Evolutionary conservation across 2,329 filamentous ascomycete species (phyloP).

Genomic region (Clarireedia paspali): DNA sequence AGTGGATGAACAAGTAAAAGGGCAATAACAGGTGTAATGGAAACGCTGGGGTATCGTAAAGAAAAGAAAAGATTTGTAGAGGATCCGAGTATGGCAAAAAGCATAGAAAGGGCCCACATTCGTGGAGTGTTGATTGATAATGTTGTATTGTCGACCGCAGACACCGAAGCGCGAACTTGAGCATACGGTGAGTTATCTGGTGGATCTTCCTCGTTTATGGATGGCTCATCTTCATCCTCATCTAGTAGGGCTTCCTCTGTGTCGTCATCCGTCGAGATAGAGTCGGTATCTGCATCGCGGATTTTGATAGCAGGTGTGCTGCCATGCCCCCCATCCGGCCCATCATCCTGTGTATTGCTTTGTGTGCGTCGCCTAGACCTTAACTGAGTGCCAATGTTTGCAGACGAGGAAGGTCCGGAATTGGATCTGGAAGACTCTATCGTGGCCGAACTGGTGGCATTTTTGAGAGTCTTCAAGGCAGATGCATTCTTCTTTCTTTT

Average conservation of each 20-base stretch:
- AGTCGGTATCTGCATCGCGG: slow-evolving; percentile 14
- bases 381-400: background rate
- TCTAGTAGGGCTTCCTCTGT: slow-evolving; percentile 32
- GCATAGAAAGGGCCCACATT: slow-evolving; percentile 75
- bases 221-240: slow-evolving; percentile 28
- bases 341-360: slow-evolving; percentile 11
- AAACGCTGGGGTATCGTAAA: slow-evolving; percentile 81
- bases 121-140: slow-evolving; percentile 83
- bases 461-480: slow-evolving; percentile 23
- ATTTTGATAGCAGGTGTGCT: slow-evolving; percentile 19
- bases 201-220: slow-evolving; percentile 41
- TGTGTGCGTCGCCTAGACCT: background rate
- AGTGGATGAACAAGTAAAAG: slow-evolving; percentile 78
- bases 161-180: slow-evolving; percentile 72
- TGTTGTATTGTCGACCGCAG: slow-evolving; percentile 64
- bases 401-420: slow-evolving; percentile 11
- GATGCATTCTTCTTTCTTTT: slow-evolving; percentile 19
- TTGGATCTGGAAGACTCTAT: slow-evolving; percentile 9
- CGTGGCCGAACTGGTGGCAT: slow-evolving; percentile 19
- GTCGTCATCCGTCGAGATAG: slow-evolving; percentile 21
- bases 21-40: slow-evolving; percentile 83
- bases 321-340: slow-evolving; percentile 18
- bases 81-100: slow-evolving; percentile 75
- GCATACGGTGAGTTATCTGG: slow-evolving; percentile 69
- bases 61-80: slow-evolving; percentile 86